phyloP scores from a whole-genome alignment of 2,329 filamentous ascomycete genomes.

The Paraconiothyrium brasiliense region DNA sequence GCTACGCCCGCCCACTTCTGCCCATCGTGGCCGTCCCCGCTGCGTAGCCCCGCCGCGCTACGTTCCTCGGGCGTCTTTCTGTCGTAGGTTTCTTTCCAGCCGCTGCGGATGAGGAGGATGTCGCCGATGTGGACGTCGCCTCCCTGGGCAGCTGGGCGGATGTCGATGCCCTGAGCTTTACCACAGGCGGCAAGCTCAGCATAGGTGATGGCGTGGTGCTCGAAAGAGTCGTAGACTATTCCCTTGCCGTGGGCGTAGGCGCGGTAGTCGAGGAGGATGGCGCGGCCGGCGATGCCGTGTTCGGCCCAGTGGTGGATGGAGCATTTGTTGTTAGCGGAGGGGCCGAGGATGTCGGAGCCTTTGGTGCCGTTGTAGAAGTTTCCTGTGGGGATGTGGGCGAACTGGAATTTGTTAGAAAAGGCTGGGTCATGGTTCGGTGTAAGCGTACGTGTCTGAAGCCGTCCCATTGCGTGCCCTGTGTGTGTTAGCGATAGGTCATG shows the following conservation, averaged over 20 bases:
- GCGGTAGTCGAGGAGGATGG: slow-evolving; percentile 56
- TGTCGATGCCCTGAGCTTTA: slow-evolving; percentile 67
- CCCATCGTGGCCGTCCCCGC: slow-evolving; percentile 54
- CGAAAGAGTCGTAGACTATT: slow-evolving; percentile 54
- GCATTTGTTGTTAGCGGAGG: slow-evolving; percentile 54
- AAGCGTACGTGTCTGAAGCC: slow-evolving; percentile 52
- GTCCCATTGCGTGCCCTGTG: slow-evolving; percentile 54
- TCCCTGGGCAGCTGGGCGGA: slow-evolving; percentile 63
- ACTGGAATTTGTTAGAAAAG: slow-evolving; percentile 25
- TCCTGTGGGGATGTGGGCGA: slow-evolving; percentile 50
- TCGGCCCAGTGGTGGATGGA: slow-evolving; percentile 58
- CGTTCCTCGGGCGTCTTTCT: slow-evolving; percentile 49
- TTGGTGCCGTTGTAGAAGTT: slow-evolving; percentile 56
- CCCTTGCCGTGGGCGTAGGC: slow-evolving; percentile 54
- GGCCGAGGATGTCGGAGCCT: slow-evolving; percentile 52
- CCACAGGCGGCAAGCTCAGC: slow-evolving; percentile 66
- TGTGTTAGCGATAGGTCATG: neutral
- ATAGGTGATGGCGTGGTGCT: slow-evolving; percentile 54
- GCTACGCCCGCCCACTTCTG: slow-evolving; percentile 60
- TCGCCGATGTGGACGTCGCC: slow-evolving; percentile 69
- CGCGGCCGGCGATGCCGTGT: slow-evolving; percentile 57
- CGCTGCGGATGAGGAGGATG: slow-evolving; percentile 71
- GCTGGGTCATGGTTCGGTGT: neutral
- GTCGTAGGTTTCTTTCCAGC: slow-evolving; percentile 68
- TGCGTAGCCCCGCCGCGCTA: slow-evolving; percentile 51